Percentiles rank a stretch among this genome's conserved stretches.
Evolutionary conservation across 2,329 filamentous ascomycete genomes (phyloP).

Genomic region (Fusarium algeriense): DNA sequence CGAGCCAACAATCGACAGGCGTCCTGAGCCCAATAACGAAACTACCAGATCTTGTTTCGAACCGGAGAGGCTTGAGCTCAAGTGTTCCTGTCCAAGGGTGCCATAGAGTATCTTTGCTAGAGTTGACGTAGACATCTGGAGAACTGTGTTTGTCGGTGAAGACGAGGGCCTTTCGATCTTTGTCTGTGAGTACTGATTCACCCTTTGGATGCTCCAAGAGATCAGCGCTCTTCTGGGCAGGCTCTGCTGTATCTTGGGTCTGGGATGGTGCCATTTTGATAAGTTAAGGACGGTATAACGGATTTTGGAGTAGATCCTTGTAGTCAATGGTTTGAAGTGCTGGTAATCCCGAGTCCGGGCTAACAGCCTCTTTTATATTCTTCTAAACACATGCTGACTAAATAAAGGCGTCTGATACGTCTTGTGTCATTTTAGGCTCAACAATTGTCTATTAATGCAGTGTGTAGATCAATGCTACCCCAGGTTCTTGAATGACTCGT

Average conservation of each 20-base stretch:
- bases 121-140: constrained; percentile 7
- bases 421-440: no score
- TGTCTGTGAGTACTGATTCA: background rate
- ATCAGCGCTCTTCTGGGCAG: constrained; percentile 3
- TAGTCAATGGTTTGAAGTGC: fast-evolving
- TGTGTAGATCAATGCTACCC: background rate
- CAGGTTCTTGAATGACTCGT: background rate
- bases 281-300: fast-evolving
- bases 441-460: background rate
- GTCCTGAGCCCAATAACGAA: constrained; percentile 3
- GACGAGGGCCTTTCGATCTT: constrained; percentile 2
- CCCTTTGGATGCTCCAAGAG: constrained; percentile 1
- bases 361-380: background rate
- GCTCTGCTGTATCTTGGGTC: background rate
- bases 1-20: background rate
- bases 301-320: background rate
- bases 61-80: background rate
- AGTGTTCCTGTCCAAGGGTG: background rate
- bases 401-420: background rate
- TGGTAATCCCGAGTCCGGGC: no score
- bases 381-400: background rate
- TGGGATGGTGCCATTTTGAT: background rate
- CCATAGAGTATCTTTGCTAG: constrained; percentile 3
- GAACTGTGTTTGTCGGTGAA: constrained; percentile 15
- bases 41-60: background rate